Evolutionary conservation across 2,329 filamentous ascomycete species (phyloP).

Genomic region (Scedosporium aurantiacum): DNA sequence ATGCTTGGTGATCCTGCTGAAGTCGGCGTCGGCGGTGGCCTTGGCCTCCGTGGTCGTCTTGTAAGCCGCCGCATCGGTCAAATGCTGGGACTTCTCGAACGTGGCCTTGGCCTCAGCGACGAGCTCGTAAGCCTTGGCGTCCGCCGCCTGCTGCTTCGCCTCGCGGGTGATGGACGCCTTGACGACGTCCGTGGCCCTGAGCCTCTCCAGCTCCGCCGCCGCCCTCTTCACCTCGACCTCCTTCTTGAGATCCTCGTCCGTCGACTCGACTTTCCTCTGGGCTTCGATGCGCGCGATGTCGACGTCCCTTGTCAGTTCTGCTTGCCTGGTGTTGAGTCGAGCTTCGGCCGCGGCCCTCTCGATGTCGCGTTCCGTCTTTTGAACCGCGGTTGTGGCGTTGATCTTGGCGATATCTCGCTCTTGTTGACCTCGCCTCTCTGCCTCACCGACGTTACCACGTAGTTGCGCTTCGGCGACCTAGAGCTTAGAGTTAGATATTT

Average conservation of each 20-base stretch:
- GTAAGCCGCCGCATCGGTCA: slow-evolving; percentile 40
- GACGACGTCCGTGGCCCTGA: slow-evolving; percentile 67
- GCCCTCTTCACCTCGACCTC: slow-evolving; percentile 69
- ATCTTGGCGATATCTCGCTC: slow-evolving; percentile 85
- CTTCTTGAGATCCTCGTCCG: slow-evolving; percentile 70
- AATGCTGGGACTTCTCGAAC: slow-evolving; percentile 41
- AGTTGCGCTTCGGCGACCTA: slow-evolving; percentile 56
- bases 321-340: slow-evolving; percentile 60
- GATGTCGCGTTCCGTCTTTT: slow-evolving; percentile 74
- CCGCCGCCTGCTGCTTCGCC: slow-evolving; percentile 56
- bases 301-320: slow-evolving; percentile 61
- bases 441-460: slow-evolving; percentile 63
- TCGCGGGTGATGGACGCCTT: slow-evolving; percentile 62
- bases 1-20: slow-evolving; percentile 28
- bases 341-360: slow-evolving; percentile 73
- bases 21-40: slow-evolving; percentile 26
- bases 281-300: slow-evolving; percentile 68
- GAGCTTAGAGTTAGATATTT: slow-evolving; percentile 18
- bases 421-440: slow-evolving; percentile 65
- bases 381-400: slow-evolving; percentile 71
- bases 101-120: slow-evolving; percentile 47
- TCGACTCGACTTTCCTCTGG: slow-evolving; percentile 58
- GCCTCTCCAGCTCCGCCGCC: slow-evolving; percentile 67
- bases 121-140: slow-evolving; percentile 53
- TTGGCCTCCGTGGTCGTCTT: slow-evolving; percentile 34